phyloP scores from a whole-genome alignment of 75 land plant genomes.

The Picea sitchensis region DNA sequence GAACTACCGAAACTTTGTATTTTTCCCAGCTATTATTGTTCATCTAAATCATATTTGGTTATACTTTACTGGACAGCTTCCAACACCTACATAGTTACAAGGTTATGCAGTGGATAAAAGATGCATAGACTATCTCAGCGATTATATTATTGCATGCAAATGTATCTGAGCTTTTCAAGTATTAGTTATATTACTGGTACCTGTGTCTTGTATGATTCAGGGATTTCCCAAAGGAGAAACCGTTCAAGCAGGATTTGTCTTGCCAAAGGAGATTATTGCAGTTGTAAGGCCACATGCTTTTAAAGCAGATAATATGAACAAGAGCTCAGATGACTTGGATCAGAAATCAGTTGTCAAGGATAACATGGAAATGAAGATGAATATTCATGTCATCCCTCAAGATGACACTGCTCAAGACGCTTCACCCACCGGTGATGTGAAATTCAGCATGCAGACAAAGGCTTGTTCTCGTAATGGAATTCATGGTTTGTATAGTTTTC shows the following conservation, averaged over 20 bases:
- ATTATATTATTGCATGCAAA: no score
- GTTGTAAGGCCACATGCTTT: constrained; percentile 52
- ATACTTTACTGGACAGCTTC: not conserved
- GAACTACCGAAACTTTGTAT: not conserved
- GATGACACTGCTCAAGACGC: constrained; percentile 4
- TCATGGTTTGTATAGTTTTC: constrained; percentile 53
- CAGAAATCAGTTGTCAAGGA: constrained; percentile 45
- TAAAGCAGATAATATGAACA: not conserved
- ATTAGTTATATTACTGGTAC: not conserved
- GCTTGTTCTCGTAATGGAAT: constrained; percentile 25
- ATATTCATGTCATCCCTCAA: constrained; percentile 20
- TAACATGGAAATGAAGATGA: constrained; percentile 39
- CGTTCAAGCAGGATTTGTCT: constrained; percentile 35
- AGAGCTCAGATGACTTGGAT: constrained; percentile 17
- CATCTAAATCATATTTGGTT: not conserved
- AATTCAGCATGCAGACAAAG: constrained; percentile 4
- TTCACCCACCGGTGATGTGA: constrained; percentile 6
- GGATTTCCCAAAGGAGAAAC: constrained; percentile 21
- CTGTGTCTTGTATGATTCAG: constrained; percentile 7
- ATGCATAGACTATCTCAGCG: not conserved
- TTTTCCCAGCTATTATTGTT: not conserved
- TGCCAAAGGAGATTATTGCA: constrained; percentile 50
- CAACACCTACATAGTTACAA: not conserved
- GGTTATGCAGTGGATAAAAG: not conserved
- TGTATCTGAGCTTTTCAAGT: not conserved